Evolutionary conservation across 2,329 filamentous ascomycete genomes (phyloP), one percentile per base, ranked within the genome.

Genomic region (Aurifilum marmelostoma): DNA sequence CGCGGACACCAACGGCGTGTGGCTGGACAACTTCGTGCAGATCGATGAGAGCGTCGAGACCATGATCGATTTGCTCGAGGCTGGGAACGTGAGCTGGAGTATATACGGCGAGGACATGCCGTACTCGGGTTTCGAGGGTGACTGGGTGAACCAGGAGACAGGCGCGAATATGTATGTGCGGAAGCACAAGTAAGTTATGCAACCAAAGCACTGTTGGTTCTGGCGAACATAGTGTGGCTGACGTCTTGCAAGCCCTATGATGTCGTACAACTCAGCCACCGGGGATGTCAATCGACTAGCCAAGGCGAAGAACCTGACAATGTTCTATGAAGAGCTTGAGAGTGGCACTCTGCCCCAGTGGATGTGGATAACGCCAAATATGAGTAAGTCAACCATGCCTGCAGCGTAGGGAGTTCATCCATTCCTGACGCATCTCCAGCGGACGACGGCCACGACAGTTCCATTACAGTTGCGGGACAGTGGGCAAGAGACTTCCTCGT

Each of bases 81-180:
- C 77, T 62, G 82, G 79, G 60, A 76, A 78, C 39, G 80, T 87
- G 59, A 80, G 80, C 69, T 87, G 83, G 83, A 84, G 81, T 29
- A 79, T 83, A 69, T 87, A 87, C 74, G 82, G 87, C 75, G 82
- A 88, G 77, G 83, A 85, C 74, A 83, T 83, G 79, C 82, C 83
- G 0, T 85, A 81, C 72, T 76, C 80, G 8, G 83, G 83, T 1
- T 85, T 83, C 71, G 77, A 83, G 69, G 83, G 81, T 29, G 79
- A 83, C 56, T 87, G 80, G 73, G 82, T 83, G 27, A 88, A 89
- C 72, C 84, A 84, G 68, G 74, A 84, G 71, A 88, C 83, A 0
- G 81, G 82, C 4, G 82, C 83, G 34, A 87, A 89, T 71, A 84
- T 85, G 77, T 91, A 91, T 74, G 88, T 90, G 41, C 84, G 89